Evolutionary conservation across 2,329 filamentous ascomycete species (phyloP), one percentile per base, ranked within the genome.

Genomic region (Pseudonectria foliicola): DNA sequence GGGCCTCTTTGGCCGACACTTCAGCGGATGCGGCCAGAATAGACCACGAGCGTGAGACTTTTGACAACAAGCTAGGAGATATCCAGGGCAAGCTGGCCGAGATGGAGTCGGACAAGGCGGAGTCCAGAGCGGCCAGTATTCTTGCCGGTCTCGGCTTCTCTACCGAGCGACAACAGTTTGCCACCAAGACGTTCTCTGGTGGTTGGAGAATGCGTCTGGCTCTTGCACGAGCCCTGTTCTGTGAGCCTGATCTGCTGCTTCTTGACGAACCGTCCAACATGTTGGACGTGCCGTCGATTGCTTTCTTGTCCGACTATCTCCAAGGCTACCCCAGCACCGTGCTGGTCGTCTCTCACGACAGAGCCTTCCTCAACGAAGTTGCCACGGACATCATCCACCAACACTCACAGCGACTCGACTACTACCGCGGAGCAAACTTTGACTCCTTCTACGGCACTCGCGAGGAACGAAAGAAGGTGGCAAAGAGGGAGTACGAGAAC

Each of bases 241-340:
- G 92, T 67, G 92, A 98, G 61, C 92, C 92, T 28, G 92, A 98
- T 64, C 71, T 98, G 34, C 68, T 98, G 40, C 75, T 98, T 60
- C 87, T 98, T 50, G 92, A 98, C 70, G 92, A 98, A 79, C 92
- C 92, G 67, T 96, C 90, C 37, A 96, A 96, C 80, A 96, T 96
- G 90, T 88, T 98, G 86, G 92, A 96, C 66, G 92, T 98, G 38
- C 92, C 92, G n/a, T 96, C 92, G 15, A 96, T 98, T 57, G 93
- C 92, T 37, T 98, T 96, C 77, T 75, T 98, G 59, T 85, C 90
- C 31, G 90, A 89, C 55, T 98, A 98, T 58, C 82, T 98, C 7
- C 89, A 95, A 61, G 72, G 71, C 31, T 98, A 98, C 57, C 90
- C 90, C 26, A 95, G 87, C 63, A 96, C 92, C 2, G 80, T 98